Evolutionary conservation across 2,329 filamentous ascomycete species (phyloP).

Genomic region (Aspergillus chevalieri): DNA sequence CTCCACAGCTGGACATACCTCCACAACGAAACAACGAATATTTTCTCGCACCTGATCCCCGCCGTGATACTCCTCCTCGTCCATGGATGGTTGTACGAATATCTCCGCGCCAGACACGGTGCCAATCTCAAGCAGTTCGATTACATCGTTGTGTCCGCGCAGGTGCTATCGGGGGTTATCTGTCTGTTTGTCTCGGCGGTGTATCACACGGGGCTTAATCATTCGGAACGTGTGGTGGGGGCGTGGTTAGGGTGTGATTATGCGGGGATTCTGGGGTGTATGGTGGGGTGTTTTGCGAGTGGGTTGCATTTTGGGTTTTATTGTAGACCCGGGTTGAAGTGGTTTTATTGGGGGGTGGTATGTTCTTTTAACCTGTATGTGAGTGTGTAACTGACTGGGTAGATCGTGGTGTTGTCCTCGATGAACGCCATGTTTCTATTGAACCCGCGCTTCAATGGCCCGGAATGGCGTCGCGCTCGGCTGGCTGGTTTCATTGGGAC

Average conservation of each 20-base stretch:
- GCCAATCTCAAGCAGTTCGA: constrained; percentile 6
- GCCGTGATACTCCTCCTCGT: constrained; percentile 19
- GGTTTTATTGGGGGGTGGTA: constrained; percentile 32
- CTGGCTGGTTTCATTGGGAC: constrained; percentile 24
- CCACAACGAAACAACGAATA: constrained; percentile 43
- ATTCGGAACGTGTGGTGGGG: constrained; percentile 20
- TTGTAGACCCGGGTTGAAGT: constrained; percentile 22
- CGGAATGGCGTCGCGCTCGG: constrained; percentile 22
- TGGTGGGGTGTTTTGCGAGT: constrained; percentile 29
- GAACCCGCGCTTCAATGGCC: constrained; percentile 26
- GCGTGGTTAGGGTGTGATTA: constrained; percentile 26
- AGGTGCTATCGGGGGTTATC: constrained; percentile 19
- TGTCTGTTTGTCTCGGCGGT: constrained; percentile 29
- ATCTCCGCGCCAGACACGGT: constrained; percentile 4
- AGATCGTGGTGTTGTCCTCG: constrained; percentile 25
- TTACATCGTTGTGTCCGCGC: constrained; percentile 11
- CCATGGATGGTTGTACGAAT: constrained; percentile 4
- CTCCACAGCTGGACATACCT: constrained; percentile 38
- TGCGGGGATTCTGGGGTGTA: constrained; percentile 28
- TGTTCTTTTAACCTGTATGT: constrained; percentile 2
- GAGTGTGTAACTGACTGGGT: background rate
- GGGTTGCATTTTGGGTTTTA: constrained; percentile 33
- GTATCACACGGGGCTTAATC: constrained; percentile 31
- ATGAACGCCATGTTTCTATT: constrained; percentile 28
- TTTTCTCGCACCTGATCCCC: constrained; percentile 43